Evolutionary conservation across 2,329 filamentous ascomycete species (phyloP).

Genomic region (Xylariomycetidae sp.): DNA sequence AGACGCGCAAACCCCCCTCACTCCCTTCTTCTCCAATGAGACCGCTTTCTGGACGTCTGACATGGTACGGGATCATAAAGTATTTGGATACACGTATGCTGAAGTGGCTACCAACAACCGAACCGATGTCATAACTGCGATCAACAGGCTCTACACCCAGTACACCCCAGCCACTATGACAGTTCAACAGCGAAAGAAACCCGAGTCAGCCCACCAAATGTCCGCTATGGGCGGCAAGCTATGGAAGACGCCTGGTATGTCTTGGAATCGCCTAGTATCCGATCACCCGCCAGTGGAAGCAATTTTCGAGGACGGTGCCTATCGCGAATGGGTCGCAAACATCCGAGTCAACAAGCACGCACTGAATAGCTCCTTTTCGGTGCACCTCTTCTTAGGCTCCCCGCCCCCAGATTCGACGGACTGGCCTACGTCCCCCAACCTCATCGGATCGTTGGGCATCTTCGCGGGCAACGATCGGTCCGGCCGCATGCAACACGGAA

Average conservation of each 20-base stretch:
- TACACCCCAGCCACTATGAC: conserved; percentile 32
- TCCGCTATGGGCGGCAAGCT: too few relatives aligned
- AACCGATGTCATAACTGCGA: conserved; percentile 38
- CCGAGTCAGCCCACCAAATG: too few relatives aligned
- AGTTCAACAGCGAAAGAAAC: too few relatives aligned
- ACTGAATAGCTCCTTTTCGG: conserved; percentile 53
- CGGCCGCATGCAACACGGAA: conserved; percentile 27
- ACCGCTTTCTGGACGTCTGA: conserved; percentile 65
- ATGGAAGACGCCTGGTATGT: too few relatives aligned
- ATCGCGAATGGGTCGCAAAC: conserved; percentile 64
- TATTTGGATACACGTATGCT: conserved; percentile 70
- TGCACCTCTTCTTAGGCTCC: conserved; percentile 64
- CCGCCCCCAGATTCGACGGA: conserved; percentile 34
- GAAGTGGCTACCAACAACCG: conserved; percentile 48
- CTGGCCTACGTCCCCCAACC: conserved; percentile 49
- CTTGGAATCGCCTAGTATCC: conserved; percentile 18
- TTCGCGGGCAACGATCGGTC: conserved; percentile 34
- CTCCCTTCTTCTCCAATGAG: conserved; percentile 58
- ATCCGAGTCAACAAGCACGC: conserved; percentile 56
- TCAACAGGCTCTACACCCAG: conserved; percentile 59
- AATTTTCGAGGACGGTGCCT: conserved; percentile 34
- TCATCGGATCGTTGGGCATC: conserved; percentile 56
- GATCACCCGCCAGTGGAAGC: conserved; percentile 21
- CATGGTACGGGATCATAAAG: conserved; percentile 48
- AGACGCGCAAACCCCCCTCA: conserved; percentile 51